Conservation (phyloP, 495 filamentous ascomycete species). For the Penicillium paradoxum region DNA sequence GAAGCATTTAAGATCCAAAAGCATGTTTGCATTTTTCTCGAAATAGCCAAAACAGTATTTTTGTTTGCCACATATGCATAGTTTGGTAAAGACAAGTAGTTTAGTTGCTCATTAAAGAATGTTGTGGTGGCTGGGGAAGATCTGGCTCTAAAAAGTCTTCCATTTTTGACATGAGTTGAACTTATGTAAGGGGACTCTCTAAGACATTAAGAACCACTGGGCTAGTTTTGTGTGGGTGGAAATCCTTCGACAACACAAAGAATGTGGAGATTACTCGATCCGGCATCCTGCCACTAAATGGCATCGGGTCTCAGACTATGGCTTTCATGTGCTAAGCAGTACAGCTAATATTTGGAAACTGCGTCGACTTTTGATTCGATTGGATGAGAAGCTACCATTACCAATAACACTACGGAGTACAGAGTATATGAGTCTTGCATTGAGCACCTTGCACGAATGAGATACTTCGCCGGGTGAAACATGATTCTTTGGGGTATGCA, state of each 20-base stretch:
- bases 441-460: too few species aligned
- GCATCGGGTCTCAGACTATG: background rate
- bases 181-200: too few species aligned
- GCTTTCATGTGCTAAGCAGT: too few species aligned
- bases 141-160: background rate
- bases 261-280: conserved; percentile 12
- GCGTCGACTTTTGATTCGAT: too few species aligned
- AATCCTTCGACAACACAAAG: conserved; percentile 3
- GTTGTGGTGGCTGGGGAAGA: conserved; percentile 6
- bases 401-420: too few species aligned
- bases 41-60: background rate
- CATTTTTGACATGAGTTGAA: background rate
- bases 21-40: conserved; percentile 15
- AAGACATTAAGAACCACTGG: background rate
- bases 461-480: too few species aligned
- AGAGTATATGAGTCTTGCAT: too few species aligned
- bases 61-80: conserved; percentile 2
- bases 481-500: too few species aligned
- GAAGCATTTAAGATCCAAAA: background rate
- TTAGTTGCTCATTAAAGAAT: background rate
- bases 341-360: too few species aligned
- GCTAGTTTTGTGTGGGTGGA: conserved; percentile 12
- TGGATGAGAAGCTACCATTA: too few species aligned
- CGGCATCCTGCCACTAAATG: background rate
- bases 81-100: background rate